Conservation (phyloP, 1,139 yeast genomes). For the Saccharomyces uvarum region DNA sequence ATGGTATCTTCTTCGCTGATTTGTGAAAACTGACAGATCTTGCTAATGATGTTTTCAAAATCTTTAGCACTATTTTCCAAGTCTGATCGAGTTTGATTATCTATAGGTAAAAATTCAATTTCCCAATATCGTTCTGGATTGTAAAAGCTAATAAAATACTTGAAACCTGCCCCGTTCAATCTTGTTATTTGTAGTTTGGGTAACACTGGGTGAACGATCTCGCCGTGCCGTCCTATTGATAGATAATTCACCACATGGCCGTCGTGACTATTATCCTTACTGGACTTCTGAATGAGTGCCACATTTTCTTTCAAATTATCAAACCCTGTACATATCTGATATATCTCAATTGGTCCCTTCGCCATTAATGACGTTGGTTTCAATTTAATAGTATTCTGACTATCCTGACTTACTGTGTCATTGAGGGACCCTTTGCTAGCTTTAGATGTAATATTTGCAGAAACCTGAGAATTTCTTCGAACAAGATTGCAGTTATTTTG, state of each 20-base stretch:
- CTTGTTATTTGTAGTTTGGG: slow-evolving; percentile 26
- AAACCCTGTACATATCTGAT: slow-evolving; percentile 21
- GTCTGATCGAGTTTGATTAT: slow-evolving; percentile 1
- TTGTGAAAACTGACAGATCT: slow-evolving; percentile 17
- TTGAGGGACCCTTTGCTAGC: background rate
- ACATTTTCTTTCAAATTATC: background rate
- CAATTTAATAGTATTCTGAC: slow-evolving; percentile 6
- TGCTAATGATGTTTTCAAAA: slow-evolving; percentile 21
- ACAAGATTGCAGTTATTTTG: background rate
- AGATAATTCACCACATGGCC: slow-evolving; percentile 26
- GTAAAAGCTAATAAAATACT: slow-evolving; percentile 19
- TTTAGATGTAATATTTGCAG: slow-evolving; percentile 9
- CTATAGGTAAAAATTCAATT: slow-evolving; percentile 20
- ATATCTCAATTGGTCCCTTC: slow-evolving; percentile 26
- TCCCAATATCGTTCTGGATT: slow-evolving; percentile 31
- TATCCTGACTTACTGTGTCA: slow-evolving; percentile 7
- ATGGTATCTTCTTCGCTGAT: background rate
- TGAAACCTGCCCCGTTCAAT: slow-evolving; percentile 4
- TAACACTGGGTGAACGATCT: slow-evolving; percentile 29
- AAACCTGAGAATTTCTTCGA: slow-evolving; percentile 11
- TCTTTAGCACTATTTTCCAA: slow-evolving; percentile 6
- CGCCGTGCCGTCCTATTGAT: slow-evolving; percentile 28
- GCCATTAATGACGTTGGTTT: slow-evolving; percentile 19
- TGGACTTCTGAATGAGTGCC: background rate
- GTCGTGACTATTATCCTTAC: slow-evolving; percentile 9